These are phyloP conservation scores for Colletotrichum sp. DNA, from an alignment of 2,329 filamentous ascomycete genomes.

Conservation along the genomic window DNA sequence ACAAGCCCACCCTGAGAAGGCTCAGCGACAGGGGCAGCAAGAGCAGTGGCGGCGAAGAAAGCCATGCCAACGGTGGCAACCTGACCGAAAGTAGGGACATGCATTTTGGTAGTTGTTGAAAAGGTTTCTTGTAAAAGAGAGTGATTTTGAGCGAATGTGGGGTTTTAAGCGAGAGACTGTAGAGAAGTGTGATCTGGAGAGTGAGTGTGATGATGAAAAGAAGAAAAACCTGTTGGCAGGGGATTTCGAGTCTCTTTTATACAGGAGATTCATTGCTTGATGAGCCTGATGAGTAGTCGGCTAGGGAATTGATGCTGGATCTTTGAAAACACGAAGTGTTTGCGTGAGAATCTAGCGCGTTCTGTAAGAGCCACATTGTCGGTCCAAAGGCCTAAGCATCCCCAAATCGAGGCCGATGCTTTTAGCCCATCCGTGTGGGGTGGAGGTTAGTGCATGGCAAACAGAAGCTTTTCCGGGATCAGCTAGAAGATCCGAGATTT, in stretches of 20 bases:
- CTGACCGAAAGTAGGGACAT: conserved; percentile 12
- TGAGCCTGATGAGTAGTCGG: background rate
- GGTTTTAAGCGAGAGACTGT: background rate
- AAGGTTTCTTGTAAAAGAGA: background rate
- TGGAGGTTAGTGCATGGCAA: background rate
- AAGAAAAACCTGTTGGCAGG: background rate
- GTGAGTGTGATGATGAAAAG: background rate
- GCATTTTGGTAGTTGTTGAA: conserved; percentile 3
- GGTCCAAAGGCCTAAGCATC: background rate
- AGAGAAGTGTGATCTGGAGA: background rate
- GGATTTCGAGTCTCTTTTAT: background rate
- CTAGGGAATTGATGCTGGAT: background rate
- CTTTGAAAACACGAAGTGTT: background rate
- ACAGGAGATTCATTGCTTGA: background rate
- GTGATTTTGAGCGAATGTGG: background rate
- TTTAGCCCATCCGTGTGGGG: background rate
- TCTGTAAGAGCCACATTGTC: background rate
- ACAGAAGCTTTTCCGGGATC: background rate
- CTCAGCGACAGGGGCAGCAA: conserved; percentile 8
- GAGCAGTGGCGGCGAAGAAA: conserved; percentile 5
- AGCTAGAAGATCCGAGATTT: background rate
- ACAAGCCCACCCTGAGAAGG: background rate
- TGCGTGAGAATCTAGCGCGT: background rate
- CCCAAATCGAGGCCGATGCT: background rate
- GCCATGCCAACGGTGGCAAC: conserved; percentile 16